phyloP scores from a whole-genome alignment of 2,329 filamentous ascomycete genomes.

The Ophiosphaerella narmari region DNA sequence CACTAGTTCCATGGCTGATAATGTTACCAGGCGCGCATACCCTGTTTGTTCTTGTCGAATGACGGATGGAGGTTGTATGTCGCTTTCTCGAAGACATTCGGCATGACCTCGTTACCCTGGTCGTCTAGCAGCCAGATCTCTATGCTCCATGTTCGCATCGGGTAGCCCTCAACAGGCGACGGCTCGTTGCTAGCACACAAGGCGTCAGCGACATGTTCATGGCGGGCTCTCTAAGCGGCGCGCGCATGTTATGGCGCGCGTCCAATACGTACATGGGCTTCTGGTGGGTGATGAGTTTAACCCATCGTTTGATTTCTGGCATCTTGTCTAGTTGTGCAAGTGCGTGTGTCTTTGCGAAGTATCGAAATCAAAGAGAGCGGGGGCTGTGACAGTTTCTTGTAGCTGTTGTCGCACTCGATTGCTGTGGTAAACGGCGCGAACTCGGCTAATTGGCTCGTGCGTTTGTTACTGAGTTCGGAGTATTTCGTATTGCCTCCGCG shows the following conservation, averaged over 20 bases:
- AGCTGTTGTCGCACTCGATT: too few relatives aligned
- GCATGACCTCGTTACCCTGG: slow-evolving; percentile 80
- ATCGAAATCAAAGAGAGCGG: neutral
- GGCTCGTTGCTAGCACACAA: slow-evolving; percentile 68
- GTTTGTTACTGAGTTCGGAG: neutral
- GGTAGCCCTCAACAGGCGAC: slow-evolving; percentile 82
- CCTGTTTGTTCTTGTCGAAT: slow-evolving; percentile 84
- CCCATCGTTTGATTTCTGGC: slow-evolving; percentile 72
- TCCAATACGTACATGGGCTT: slow-evolving; percentile 73
- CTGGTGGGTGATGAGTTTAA: slow-evolving; percentile 94
- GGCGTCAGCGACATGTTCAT: slow-evolving; percentile 14
- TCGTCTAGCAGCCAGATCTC: slow-evolving; percentile 84
- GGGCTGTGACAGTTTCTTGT: neutral
- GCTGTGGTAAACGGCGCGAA: too few relatives aligned
- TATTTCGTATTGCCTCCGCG: neutral
- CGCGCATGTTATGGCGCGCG: slow-evolving; percentile 20
- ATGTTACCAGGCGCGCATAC: slow-evolving; percentile 53
- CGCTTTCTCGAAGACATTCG: slow-evolving; percentile 87
- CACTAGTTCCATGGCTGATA: neutral
- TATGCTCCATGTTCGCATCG: slow-evolving; percentile 91
- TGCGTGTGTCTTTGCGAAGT: slow-evolving; percentile 1
- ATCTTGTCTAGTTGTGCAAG: slow-evolving; percentile 37
- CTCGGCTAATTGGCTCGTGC: neutral
- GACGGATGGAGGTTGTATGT: slow-evolving; percentile 93
- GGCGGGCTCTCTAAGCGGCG: slow-evolving; percentile 10